A percentile compares a stretch with the other conserved stretches of the same genome.
These are phyloP conservation scores for Gossypium mustelinum DNA, from an alignment of 345 rosid species.

Conservation along the genomic window DNA sequence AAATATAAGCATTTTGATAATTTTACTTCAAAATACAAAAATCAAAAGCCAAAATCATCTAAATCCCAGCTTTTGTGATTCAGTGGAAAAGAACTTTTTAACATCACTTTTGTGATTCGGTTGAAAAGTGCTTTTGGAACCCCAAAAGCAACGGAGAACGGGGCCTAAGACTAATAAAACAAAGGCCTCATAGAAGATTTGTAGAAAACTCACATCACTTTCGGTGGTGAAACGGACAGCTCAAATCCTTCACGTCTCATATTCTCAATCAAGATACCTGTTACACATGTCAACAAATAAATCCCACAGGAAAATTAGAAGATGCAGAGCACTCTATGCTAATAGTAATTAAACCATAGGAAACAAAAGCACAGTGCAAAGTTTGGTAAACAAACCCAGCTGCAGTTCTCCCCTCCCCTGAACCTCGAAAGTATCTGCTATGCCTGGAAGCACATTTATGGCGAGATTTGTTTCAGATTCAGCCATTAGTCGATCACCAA, in stretches of 20 bases:
- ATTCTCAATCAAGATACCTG: constrained; percentile 97
- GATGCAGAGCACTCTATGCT: background rate
- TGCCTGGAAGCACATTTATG: constrained; percentile 82
- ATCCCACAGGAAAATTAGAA: constrained; percentile 10
- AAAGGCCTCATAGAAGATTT: constrained; percentile 11
- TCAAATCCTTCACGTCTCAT: constrained; percentile 99
- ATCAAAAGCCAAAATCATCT: no score
- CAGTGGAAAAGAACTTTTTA: no score
- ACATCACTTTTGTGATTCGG: no score
- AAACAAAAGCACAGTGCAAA: constrained; percentile 14
- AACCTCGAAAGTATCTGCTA: constrained; percentile 87
- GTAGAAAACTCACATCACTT: constrained; percentile 74
- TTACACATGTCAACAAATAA: constrained; percentile 17
- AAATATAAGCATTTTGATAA: no score
- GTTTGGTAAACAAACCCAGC: constrained; percentile 57
- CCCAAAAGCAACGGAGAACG: no score
- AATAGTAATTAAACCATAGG: background rate
- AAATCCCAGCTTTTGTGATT: no score
- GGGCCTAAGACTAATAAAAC: constrained; percentile 5
- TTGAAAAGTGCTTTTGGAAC: no score
- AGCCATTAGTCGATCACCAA: constrained; percentile 81
- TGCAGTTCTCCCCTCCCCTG: constrained; percentile 99
- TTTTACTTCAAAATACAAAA: no score
- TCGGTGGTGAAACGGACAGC: constrained; percentile 93
- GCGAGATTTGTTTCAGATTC: constrained; percentile 99